These are phyloP conservation scores for Ilyonectria sp. DNA, from an alignment of 2,329 filamentous ascomycete species.

Conservation along the genomic window DNA sequence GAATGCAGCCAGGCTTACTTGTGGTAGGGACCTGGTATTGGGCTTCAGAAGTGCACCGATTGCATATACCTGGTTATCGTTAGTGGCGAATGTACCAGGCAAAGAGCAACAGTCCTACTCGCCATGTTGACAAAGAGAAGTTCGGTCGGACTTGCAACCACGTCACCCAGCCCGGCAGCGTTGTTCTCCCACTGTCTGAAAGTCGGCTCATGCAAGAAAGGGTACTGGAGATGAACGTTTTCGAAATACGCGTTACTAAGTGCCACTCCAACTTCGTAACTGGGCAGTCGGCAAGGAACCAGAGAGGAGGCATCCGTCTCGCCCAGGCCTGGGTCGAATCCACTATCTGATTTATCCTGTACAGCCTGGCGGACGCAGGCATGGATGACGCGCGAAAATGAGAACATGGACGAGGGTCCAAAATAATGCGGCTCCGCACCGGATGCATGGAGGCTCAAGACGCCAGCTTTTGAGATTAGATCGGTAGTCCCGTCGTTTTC, in stretches of 20 bases:
- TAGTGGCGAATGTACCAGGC: too few species aligned
- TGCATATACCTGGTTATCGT: too few species aligned
- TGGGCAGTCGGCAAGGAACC: constrained; percentile 23
- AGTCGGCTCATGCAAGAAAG: constrained; percentile 55
- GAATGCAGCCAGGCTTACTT: too few species aligned
- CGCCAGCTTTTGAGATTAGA: constrained; percentile 35
- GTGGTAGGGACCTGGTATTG: too few species aligned
- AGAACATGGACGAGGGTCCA: constrained; percentile 49
- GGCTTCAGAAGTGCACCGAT: too few species aligned
- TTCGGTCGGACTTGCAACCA: neutral
- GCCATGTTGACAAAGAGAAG: constrained; percentile 30
- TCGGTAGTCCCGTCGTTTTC: constrained; percentile 21
- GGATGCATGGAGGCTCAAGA: constrained; percentile 35
- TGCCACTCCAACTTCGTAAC: constrained; percentile 18
- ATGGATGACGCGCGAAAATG: constrained; percentile 48
- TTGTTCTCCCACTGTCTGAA: constrained; percentile 50
- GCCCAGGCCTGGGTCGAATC: neutral
- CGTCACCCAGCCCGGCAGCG: constrained; percentile 9
- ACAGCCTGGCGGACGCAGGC: constrained; percentile 24
- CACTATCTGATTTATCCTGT: neutral
- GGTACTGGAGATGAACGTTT: constrained; percentile 56
- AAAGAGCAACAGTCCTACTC: too few species aligned
- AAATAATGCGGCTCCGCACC: constrained; percentile 48
- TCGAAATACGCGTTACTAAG: constrained; percentile 54
- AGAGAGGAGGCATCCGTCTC: neutral